Evolutionary conservation across 2,329 filamentous ascomycete species (phyloP).

Genomic region (Scedosporium boydii): DNA sequence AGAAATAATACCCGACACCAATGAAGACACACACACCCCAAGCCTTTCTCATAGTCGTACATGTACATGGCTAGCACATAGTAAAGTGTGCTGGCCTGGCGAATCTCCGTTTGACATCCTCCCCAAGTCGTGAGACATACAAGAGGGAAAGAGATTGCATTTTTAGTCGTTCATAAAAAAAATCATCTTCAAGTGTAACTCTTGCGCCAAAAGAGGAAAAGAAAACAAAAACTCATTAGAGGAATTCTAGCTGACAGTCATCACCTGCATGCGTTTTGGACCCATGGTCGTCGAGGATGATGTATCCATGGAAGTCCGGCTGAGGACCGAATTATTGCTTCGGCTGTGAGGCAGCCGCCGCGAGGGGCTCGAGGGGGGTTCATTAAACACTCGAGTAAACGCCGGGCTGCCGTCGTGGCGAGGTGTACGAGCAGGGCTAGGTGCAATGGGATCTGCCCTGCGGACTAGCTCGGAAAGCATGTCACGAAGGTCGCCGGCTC

Average conservation of each 20-base stretch:
- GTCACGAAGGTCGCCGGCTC: conserved; percentile 50
- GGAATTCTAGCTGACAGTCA: conserved; percentile 44
- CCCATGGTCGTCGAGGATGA: conserved; percentile 29
- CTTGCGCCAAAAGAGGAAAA: background rate
- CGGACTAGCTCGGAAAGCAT: conserved; percentile 50
- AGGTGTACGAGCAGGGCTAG: conserved; percentile 44
- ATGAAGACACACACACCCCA: background rate
- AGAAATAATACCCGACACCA: conserved; percentile 2
- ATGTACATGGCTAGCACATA: conserved; percentile 1
- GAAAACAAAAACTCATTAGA: background rate
- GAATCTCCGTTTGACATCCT: background rate
- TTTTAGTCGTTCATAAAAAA: background rate
- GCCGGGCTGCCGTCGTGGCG: conserved; percentile 53
- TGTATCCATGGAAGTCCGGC: conserved; percentile 38
- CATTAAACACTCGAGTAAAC: conserved; percentile 57
- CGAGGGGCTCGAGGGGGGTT: conserved; percentile 47
- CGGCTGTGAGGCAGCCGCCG: conserved; percentile 41
- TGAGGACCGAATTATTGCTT: conserved; percentile 43
- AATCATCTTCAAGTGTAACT: background rate
- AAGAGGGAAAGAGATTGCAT: background rate
- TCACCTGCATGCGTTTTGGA: conserved; percentile 46
- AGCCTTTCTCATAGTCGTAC: background rate
- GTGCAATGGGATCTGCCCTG: conserved; percentile 46
- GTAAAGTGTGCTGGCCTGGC: background rate
- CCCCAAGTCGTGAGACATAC: background rate